Conservation (phyloP, 768 basidiomycete species). For the Calocybe indica region DNA sequence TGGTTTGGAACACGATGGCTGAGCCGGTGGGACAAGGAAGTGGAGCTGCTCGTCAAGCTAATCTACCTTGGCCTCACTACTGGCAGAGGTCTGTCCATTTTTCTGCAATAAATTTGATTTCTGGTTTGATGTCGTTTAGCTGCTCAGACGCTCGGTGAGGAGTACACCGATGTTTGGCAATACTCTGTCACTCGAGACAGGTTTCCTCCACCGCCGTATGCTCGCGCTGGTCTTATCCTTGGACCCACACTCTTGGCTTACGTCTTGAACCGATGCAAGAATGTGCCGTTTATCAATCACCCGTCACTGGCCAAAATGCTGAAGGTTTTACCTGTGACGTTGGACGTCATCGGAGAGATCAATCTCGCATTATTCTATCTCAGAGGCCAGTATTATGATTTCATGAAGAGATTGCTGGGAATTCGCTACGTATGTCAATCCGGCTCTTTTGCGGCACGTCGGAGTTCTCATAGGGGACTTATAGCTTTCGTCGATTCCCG, state of each 20-base stretch:
- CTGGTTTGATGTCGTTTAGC: slow-evolving; percentile 33
- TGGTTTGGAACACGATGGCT: slow-evolving; percentile 83
- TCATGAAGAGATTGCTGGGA: slow-evolving; percentile 60
- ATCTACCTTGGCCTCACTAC: slow-evolving; percentile 71
- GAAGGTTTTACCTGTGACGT: slow-evolving; percentile 35
- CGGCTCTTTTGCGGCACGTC: neutral
- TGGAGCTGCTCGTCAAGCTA: slow-evolving; percentile 63
- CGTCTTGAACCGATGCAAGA: slow-evolving; percentile 44
- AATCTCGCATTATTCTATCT: slow-evolving; percentile 83
- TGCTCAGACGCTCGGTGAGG: slow-evolving; percentile 83
- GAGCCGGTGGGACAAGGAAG: slow-evolving; percentile 74
- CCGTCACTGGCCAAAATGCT: slow-evolving; percentile 27
- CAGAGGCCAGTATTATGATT: slow-evolving; percentile 71
- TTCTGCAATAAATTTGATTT: neutral
- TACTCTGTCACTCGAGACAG: slow-evolving; percentile 37
- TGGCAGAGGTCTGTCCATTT: slow-evolving; percentile 51
- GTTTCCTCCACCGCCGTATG: slow-evolving; percentile 36
- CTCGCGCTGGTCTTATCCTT: slow-evolving; percentile 54
- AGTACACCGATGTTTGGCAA: slow-evolving; percentile 84
- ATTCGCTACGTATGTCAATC: slow-evolving; percentile 53
- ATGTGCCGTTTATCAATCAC: slow-evolving; percentile 27
- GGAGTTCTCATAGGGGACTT: neutral
- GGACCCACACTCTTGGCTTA: slow-evolving; percentile 64
- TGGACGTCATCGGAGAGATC: slow-evolving; percentile 60
- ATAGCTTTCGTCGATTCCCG: slow-evolving; percentile 70